A percentile compares a stretch with the other conserved stretches of the same genome.
Conservation (phyloP, 306 rosid genomes). For the Echinosophora koreensis region DNA sequence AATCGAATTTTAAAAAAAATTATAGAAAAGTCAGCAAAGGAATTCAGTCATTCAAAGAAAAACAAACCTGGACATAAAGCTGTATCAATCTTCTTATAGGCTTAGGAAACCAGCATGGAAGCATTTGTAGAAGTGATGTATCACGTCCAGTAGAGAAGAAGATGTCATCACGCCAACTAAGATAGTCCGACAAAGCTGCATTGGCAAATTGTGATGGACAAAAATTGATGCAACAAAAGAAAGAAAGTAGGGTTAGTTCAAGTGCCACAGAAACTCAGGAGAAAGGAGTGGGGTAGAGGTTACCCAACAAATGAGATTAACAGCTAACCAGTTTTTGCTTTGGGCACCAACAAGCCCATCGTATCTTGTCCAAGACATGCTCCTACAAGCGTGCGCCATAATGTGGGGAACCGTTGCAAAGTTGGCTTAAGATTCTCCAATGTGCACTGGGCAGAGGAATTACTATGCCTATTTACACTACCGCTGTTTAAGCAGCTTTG, state of each 20-base stretch:
- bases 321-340: constrained; percentile 78
- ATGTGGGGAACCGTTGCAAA: constrained; percentile 83
- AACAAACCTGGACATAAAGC: constrained; percentile 86
- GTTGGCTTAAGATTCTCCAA: constrained; percentile 92
- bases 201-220: constrained; percentile 35
- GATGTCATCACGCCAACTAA: constrained; percentile 84
- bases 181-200: constrained; percentile 80
- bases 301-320: constrained; percentile 35
- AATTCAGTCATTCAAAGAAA: constrained; percentile 42
- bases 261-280: constrained; percentile 34
- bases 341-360: constrained; percentile 62
- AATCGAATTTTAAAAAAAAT: constrained; percentile 17
- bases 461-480: constrained; percentile 78
- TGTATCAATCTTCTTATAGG: constrained; percentile 83
- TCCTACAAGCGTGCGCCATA: constrained; percentile 82
- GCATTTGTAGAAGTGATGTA: constrained; percentile 93
- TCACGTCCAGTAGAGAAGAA: constrained; percentile 89
- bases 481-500: constrained; percentile 87
- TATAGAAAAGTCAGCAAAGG: constrained; percentile 35
- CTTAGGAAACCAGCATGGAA: constrained; percentile 97
- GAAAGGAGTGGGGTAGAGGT: constrained; percentile 16
- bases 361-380: constrained; percentile 86
- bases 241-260: constrained; percentile 19
- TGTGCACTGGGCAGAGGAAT: constrained; percentile 91
- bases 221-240: constrained; percentile 19